Base-by-base conservation (phyloP, 2,329 filamentous ascomycete species). In the Exophiala phaeomuriformis region DNA sequence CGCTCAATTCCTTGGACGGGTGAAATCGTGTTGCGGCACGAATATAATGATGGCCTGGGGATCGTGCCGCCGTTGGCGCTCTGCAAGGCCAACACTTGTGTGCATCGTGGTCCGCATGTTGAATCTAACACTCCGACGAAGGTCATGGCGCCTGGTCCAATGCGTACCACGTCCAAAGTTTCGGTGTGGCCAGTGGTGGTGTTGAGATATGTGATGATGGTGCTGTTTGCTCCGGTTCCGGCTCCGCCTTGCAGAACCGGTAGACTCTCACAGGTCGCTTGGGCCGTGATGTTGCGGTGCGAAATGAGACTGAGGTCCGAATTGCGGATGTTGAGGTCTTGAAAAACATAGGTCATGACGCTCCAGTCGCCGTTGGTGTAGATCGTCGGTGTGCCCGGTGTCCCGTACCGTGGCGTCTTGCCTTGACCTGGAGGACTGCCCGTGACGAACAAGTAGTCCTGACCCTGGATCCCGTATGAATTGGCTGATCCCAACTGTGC, bases 71-170 rank as follows among this genome's bases (percentile, higher is more conserved):
- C 50, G 29, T 53, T 48, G 32, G 54, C 46, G 29, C 47, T 52
- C 37, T 63, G 57, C 40, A 62, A 47, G 6, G 52, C 56, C 35
- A 59, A 43, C 32, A 62, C 46, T 32, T 59, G 49, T 2, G 58
- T 54, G 47, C 61, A 63, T 6, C 61, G 58, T 8, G 52, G 52
- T 6, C 61, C 61, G 52, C 61, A 63, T 3, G 57, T 61, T 3
- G 55, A 55, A 37, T 60, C 58, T 32, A 57, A 42, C 1, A 57
- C 50, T 28, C 57, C 55, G 7, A 60, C 39, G 39, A 58, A 61
- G n/a, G 55, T 58, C 46, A 52, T 49, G 9, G 57, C 59, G 30
- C 59, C 59, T 6, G 55, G 55, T 28, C 52, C 55, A 4, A 53
- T 50, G 3, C 33, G 41, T 10, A 47, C 57, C 3, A 52, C 52